These are phyloP conservation scores for Picochlorum costavermella DNA, from an alignment of 139 green algal genomes.

Conservation along the genomic window DNA sequence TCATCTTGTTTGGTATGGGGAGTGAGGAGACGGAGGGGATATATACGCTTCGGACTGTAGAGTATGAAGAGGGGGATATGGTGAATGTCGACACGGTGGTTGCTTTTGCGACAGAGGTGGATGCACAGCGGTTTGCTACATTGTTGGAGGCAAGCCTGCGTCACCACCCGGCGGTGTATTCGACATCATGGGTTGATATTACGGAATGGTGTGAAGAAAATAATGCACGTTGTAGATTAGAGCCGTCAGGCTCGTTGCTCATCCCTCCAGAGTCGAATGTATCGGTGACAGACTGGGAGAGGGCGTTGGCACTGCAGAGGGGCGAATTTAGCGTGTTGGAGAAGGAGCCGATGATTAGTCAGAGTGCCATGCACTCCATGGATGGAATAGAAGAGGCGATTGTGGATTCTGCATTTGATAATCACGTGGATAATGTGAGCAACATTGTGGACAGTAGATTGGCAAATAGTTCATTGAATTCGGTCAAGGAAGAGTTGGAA, in stretches of 20 bases:
- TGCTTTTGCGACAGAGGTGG: slow-evolving; percentile 62
- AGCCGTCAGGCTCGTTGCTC: slow-evolving; percentile 56
- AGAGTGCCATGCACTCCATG: background rate
- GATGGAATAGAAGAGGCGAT: slow-evolving; percentile 8
- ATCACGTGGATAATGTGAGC: background rate
- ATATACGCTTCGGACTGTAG: slow-evolving; percentile 56
- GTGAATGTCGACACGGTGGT: slow-evolving; percentile 76
- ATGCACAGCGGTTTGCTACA: slow-evolving; percentile 58
- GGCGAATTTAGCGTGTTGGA: slow-evolving; percentile 36
- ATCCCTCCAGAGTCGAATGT: slow-evolving; percentile 75
- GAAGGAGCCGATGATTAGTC: slow-evolving; percentile 19
- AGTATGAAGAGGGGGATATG: slow-evolving; percentile 29
- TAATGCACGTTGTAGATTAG: slow-evolving; percentile 64
- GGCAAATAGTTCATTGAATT: slow-evolving; percentile 18
- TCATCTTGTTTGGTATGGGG: slow-evolving; percentile 74
- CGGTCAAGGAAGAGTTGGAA: slow-evolving; percentile 38
- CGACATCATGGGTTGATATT: slow-evolving; percentile 58
- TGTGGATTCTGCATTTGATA: background rate
- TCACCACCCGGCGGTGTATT: slow-evolving; percentile 54
- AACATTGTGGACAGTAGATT: background rate
- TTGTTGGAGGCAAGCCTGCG: slow-evolving; percentile 71
- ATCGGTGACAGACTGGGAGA: slow-evolving; percentile 76
- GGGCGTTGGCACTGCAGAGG: slow-evolving; percentile 45
- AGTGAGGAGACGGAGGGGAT: slow-evolving; percentile 70
- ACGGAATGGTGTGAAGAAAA: slow-evolving; percentile 61